A percentile compares a stretch with the other conserved stretches of the same genome.
These are phyloP conservation scores for Metschnikowia santaceciliae DNA, from an alignment of 805 yeast genomes.

Conservation along the genomic window DNA sequence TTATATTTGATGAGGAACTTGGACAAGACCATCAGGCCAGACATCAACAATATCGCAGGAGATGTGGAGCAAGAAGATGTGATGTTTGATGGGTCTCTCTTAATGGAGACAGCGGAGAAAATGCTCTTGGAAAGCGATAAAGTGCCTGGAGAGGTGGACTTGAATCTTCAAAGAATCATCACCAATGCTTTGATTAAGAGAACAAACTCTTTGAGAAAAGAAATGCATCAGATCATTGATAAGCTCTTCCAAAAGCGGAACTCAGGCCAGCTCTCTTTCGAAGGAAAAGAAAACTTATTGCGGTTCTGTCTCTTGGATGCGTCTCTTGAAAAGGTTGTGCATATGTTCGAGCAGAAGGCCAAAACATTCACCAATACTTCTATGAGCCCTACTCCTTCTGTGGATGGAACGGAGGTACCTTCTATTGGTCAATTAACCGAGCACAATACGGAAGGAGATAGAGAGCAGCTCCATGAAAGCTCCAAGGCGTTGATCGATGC, in stretches of 20 bases:
- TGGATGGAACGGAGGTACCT: constrained; percentile 1
- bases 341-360: constrained; percentile 45
- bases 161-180: constrained; percentile 41
- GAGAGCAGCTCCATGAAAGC: constrained; percentile 42
- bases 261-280: constrained; percentile 45
- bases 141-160: constrained; percentile 25
- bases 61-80: constrained; percentile 52
- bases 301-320: constrained; percentile 53
- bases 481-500: constrained; percentile 49
- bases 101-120: constrained; percentile 71
- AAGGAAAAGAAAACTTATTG: constrained; percentile 52
- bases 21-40: constrained; percentile 40
- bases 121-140: constrained; percentile 39
- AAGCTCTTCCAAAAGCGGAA: constrained; percentile 44
- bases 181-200: constrained; percentile 49
- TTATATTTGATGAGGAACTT: constrained; percentile 55
- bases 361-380: constrained; percentile 18
- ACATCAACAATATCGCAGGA: constrained; percentile 20
- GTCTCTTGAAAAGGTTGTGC: constrained; percentile 49
- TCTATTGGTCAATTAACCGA: not conserved
- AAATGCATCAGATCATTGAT: constrained; percentile 51
- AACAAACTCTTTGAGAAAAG: constrained; percentile 46
- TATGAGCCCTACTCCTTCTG: constrained; percentile 14
- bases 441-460: not conserved
- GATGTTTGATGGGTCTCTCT: constrained; percentile 69